Evolutionary conservation across 2,329 filamentous ascomycete species (phyloP), one percentile per base, ranked within the genome.

Genomic region (Emmonsia crescens): DNA sequence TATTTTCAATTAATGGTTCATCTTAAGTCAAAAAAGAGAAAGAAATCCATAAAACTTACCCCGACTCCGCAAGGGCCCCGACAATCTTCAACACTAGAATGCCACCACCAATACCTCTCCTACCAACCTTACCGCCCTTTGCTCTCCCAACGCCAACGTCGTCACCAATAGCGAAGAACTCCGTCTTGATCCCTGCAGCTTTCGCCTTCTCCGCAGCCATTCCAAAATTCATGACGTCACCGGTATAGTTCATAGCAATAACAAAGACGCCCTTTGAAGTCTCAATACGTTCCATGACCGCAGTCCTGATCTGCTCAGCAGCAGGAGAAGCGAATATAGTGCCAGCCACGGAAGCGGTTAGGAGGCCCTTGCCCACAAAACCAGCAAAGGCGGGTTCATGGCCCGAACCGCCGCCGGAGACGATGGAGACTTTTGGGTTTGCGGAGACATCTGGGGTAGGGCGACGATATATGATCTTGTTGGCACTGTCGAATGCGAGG

Each of bases 231-330:
- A 96, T 82, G 60, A 96, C 84, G 73, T 92, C 89, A 44, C 89
- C 89, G 1, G 91, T 96, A 75, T 96, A 96, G 74, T 96, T 96
- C 89, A 96, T 96, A 36, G 96, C 89, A 5, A 92, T 87, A n/a
- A 96, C 88, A 48, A 96, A 74, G 1, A 96, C 88, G 29, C 92
- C 93, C 64, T 84, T 83, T 52, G 83, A 80, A 3, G 82, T 82
- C 64, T 89, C 85, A 2, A 96, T 88, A 24, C 89, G 82, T 49
- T 85, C 83, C 70, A 87, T 83, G 60, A 95, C 87, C 63, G 86
- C 90, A 66, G 83, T 80, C 61, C 89, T 84, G 60, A 96, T 86
- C 77, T 96, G 92, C 75, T 94, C 87, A 0, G 90, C 87, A 5
- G 83, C 86, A 0, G 90, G 90, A 21, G 86, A 89, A 6, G 90